Evolutionary conservation across 2,329 filamentous ascomycete genomes (phyloP).

Genomic region (Coniella lustricola): DNA sequence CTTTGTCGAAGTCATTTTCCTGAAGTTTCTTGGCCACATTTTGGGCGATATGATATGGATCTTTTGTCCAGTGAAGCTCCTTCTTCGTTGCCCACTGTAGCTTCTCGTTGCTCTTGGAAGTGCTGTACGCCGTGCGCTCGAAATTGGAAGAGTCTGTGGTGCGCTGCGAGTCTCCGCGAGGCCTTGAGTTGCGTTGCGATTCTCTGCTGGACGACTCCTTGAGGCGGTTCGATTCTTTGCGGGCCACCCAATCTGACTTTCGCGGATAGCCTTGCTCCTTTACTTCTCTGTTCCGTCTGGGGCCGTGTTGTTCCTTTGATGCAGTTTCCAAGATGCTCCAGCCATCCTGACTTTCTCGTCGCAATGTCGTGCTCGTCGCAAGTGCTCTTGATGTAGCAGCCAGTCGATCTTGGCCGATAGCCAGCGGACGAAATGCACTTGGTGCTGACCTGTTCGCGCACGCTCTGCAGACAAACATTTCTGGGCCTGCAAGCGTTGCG

Average conservation of each 20-base stretch:
- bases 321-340: conserved; percentile 7
- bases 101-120: conserved; percentile 17
- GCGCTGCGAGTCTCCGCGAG: no score
- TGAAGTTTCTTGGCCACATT: conserved; percentile 56
- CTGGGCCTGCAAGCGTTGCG: neutral
- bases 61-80: conserved; percentile 57
- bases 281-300: conserved; percentile 17
- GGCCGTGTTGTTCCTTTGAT: conserved; percentile 2
- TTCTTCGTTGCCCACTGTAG: conserved; percentile 25
- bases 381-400: conserved; percentile 5
- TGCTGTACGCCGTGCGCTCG: no score
- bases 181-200: no score
- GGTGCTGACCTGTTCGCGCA: conserved; percentile 26
- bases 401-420: conserved; percentile 12
- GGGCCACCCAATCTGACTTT: conserved; percentile 17
- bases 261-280: conserved; percentile 26
- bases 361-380: conserved; percentile 10
- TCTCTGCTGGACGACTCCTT: conserved; percentile 58
- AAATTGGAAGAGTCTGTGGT: no score
- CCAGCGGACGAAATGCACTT: conserved; percentile 12
- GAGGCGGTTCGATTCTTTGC: conserved; percentile 54
- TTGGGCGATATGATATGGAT: conserved; percentile 66
- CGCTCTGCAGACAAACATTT: conserved; percentile 34
- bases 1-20: conserved; percentile 56
- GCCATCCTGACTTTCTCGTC: conserved; percentile 1